A percentile compares a stretch with the other conserved stretches of the same genome.
Conservation (phyloP, 306 rosid species). For the Morella rubra region DNA sequence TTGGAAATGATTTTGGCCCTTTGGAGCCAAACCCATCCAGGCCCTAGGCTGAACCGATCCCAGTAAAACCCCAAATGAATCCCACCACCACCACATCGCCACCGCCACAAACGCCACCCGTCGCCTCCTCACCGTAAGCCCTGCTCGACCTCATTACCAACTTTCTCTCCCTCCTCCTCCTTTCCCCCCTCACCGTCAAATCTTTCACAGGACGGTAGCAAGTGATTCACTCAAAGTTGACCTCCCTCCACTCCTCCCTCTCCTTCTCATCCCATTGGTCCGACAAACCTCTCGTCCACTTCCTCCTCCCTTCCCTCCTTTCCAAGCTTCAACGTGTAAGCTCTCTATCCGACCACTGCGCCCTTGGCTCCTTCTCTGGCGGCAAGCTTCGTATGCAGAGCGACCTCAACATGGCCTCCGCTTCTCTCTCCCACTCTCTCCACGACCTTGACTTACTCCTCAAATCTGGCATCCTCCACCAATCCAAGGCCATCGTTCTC, state of each 20-base stretch:
- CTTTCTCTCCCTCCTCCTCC: conserved; percentile 39
- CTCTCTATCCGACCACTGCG: conserved; percentile 44
- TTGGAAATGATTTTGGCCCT: no score
- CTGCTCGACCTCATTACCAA: conserved; percentile 48
- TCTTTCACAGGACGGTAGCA: conserved; percentile 56
- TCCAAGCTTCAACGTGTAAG: conserved; percentile 55
- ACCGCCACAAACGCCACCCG: conserved; percentile 17
- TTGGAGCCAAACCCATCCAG: conserved; percentile 9
- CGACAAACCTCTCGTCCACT: conserved; percentile 51
- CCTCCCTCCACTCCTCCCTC: conserved; percentile 35
- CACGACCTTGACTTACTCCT: conserved; percentile 51
- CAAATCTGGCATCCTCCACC: conserved; percentile 57
- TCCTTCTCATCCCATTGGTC: conserved; percentile 53
- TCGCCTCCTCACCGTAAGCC: conserved; percentile 37
- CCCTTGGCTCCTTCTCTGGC: conserved; percentile 37
- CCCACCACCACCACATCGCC: conserved; percentile 17
- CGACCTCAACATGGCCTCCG: conserved; percentile 56
- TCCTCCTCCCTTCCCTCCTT: conserved; percentile 53
- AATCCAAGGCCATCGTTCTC: conserved; percentile 54
- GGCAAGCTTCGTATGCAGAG: conserved; percentile 65
- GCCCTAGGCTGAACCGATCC: no score
- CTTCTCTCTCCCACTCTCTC: conserved; percentile 45
- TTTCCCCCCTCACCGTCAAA: conserved; percentile 43
- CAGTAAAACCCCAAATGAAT: conserved; percentile 33
- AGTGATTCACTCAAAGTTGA: conserved; percentile 42